Conservation (phyloP, 495 filamentous ascomycete genomes). For the Eremomyces bilateralis region DNA sequence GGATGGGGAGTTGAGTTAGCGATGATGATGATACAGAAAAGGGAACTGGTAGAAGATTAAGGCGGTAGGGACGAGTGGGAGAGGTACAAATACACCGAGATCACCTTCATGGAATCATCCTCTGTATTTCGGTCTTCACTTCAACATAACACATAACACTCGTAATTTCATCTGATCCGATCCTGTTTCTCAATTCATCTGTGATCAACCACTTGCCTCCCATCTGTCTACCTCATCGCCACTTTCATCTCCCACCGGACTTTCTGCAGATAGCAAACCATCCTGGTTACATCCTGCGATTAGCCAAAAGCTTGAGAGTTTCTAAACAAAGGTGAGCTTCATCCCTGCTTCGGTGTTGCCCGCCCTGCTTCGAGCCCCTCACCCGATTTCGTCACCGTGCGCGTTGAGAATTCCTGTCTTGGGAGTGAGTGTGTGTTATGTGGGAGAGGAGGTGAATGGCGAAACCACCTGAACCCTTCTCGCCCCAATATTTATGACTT, state of each 20-base stretch:
- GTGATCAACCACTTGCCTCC: not conserved
- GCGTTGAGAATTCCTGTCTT: too few relatives aligned
- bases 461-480: not conserved
- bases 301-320: too few relatives aligned
- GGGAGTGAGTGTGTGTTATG: too few relatives aligned
- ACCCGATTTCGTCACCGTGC: too few relatives aligned
- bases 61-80: not conserved
- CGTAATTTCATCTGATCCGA: not conserved
- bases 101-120: not conserved
- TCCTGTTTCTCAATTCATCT: not conserved
- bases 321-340: too few relatives aligned
- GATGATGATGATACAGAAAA: not conserved
- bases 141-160: not conserved
- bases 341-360: too few relatives aligned
- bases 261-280: too few relatives aligned
- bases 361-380: too few relatives aligned
- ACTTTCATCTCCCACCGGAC: too few relatives aligned
- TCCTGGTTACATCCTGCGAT: too few relatives aligned
- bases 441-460: not conserved
- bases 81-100: not conserved
- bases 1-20: not conserved
- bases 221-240: not conserved
- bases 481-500: not conserved
- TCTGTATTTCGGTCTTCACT: not conserved
- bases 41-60: not conserved